Evolutionary conservation across 805 yeast species (phyloP).

Genomic region (Wickerhamomyces bisporus): DNA sequence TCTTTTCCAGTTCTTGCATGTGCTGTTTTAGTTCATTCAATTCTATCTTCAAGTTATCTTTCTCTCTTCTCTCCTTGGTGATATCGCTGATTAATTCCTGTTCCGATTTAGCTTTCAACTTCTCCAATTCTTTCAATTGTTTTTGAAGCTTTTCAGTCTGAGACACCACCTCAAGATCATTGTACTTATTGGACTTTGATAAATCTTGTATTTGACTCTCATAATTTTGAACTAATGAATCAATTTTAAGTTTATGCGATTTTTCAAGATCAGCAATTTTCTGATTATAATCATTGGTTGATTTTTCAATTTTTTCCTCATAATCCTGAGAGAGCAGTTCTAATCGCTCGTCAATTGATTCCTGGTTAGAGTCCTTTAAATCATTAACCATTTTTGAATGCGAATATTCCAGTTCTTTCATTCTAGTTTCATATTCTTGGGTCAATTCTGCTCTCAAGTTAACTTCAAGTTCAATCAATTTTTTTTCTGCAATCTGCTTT

Average conservation of each 20-base stretch:
- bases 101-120: background rate
- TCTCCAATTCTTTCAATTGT: background rate
- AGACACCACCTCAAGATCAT: no score
- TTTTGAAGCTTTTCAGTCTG: background rate
- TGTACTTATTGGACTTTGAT: no score
- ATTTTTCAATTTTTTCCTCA: conserved; percentile 24
- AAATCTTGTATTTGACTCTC: background rate
- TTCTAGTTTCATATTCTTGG: conserved; percentile 29
- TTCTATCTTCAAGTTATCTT: conserved; percentile 1
- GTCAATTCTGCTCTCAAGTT: conserved; percentile 26
- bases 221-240: background rate
- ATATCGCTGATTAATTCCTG: conserved; percentile 2
- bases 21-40: background rate
- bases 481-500: conserved; percentile 18
- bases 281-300: conserved; percentile 10
- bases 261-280: background rate
- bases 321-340: conserved; percentile 28
- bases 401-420: conserved; percentile 32
- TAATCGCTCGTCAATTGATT: conserved; percentile 26
- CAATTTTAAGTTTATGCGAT: background rate
- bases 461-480: conserved; percentile 20
- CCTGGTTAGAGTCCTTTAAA: conserved; percentile 24
- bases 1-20: background rate
- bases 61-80: conserved; percentile 1
- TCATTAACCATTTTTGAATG: conserved; percentile 29